phyloP scores from a whole-genome alignment of 768 basidiomycete genomes.

The Lactarius akahatsu region DNA sequence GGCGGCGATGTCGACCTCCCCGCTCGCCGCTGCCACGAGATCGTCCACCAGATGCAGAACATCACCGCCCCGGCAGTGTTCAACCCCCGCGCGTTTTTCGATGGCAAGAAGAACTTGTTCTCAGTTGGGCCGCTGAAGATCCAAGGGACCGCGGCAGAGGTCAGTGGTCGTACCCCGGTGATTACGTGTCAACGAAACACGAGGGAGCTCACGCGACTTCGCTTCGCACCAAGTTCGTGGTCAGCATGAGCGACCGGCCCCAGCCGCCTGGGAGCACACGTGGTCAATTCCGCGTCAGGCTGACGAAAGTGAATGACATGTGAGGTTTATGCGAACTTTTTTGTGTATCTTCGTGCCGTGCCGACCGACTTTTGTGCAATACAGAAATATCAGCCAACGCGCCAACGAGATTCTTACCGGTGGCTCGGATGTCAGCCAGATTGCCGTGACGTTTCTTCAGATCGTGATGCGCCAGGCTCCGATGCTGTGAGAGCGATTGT shows the following conservation, averaged over 20 bases:
- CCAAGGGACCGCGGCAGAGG: constrained; percentile 23
- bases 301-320: constrained; percentile 27
- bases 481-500: constrained; percentile 21
- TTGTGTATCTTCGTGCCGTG: background rate
- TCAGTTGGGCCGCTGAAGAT: constrained; percentile 23
- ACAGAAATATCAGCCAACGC: constrained; percentile 13
- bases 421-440: constrained; percentile 12
- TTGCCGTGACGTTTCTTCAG: constrained; percentile 22
- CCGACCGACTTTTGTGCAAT: constrained; percentile 1
- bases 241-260: constrained; percentile 16
- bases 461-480: constrained; percentile 27
- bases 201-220: constrained; percentile 9
- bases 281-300: constrained; percentile 19
- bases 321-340: background rate
- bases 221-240: constrained; percentile 14
- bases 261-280: constrained; percentile 21
- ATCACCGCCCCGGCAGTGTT: constrained; percentile 17
- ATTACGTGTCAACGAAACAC: background rate
- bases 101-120: constrained; percentile 28
- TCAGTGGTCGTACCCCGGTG: background rate
- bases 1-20: constrained; percentile 21
- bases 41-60: constrained; percentile 22
- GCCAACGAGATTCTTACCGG: constrained; percentile 22
- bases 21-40: constrained; percentile 23
- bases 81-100: constrained; percentile 24